These are phyloP conservation scores for Trichophyton mentagrophytes DNA, from an alignment of 2,329 filamentous ascomycete genomes.

Conservation along the genomic window DNA sequence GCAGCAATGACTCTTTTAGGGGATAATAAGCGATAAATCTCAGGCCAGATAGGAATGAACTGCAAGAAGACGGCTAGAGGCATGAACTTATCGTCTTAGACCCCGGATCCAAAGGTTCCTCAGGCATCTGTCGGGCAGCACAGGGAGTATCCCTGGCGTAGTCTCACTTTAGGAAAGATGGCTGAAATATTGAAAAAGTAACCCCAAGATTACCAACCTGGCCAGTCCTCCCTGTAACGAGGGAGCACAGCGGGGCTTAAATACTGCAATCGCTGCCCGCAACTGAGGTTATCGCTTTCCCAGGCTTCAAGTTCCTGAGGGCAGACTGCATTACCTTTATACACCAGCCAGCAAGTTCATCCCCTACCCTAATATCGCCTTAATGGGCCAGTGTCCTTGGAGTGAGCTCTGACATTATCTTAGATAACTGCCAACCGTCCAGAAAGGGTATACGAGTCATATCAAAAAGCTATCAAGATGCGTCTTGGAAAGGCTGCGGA, in stretches of 20 bases:
- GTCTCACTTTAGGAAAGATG: neutral
- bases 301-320: neutral
- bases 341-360: neutral
- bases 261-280: neutral
- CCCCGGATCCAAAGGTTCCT: neutral
- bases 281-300: neutral
- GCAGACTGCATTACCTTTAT: neutral
- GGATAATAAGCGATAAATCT: neutral
- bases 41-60: neutral
- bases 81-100: neutral
- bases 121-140: neutral
- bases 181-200: neutral
- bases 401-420: neutral
- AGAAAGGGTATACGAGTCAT: neutral
- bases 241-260: slow-evolving; percentile 3
- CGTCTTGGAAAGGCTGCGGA: neutral
- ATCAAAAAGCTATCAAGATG: neutral
- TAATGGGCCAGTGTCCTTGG: neutral
- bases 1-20: neutral
- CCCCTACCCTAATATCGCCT: too few species aligned
- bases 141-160: neutral
- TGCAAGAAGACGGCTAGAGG: neutral
- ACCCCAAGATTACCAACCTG: neutral
- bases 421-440: neutral
- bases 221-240: neutral